Percentiles rank a stretch among this genome's conserved stretches.
phyloP scores from a whole-genome alignment of 192 early-diverging fungal species.

The Borealophlyctis nickersoniae region DNA sequence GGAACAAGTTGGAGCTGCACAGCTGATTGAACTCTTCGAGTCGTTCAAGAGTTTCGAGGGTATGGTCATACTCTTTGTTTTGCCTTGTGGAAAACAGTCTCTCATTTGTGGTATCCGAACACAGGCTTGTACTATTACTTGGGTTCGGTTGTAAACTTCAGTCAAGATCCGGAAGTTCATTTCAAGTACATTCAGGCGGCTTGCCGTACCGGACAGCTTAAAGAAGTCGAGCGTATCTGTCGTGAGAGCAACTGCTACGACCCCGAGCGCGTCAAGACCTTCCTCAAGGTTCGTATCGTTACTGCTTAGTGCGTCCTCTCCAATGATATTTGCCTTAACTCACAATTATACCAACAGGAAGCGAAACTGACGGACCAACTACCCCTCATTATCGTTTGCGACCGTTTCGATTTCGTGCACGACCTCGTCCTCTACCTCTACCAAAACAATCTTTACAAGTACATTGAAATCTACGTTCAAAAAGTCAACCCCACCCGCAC shows the following conservation, averaged over 20 bases:
- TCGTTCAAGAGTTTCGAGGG: conserved; percentile 85
- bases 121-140: conserved; percentile 92
- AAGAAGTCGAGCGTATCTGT: conserved; percentile 97
- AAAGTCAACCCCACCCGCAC: conserved; percentile 94
- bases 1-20: conserved; percentile 84
- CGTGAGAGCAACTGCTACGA: conserved; percentile 96
- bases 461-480: conserved; percentile 99
- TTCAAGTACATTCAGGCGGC: conserved; percentile 99
- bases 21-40: conserved; percentile 92
- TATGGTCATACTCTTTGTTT: too few species aligned
- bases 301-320: conserved; percentile 16
- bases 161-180: conserved; percentile 90
- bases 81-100: too few species aligned
- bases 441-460: conserved; percentile 89
- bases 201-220: conserved; percentile 85
- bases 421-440: conserved; percentile 95
- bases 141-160: conserved; percentile 93
- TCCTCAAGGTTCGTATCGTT: too few species aligned
- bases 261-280: conserved; percentile 98
- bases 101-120: too few species aligned
- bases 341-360: conserved; percentile 47
- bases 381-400: conserved; percentile 98
- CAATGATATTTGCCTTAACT: conserved; percentile 3
- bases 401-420: conserved; percentile 95
- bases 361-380: conserved; percentile 93